phyloP scores from a whole-genome alignment of 352 stramenopile genomes.

The Halophytophthora batemanensis region DNA sequence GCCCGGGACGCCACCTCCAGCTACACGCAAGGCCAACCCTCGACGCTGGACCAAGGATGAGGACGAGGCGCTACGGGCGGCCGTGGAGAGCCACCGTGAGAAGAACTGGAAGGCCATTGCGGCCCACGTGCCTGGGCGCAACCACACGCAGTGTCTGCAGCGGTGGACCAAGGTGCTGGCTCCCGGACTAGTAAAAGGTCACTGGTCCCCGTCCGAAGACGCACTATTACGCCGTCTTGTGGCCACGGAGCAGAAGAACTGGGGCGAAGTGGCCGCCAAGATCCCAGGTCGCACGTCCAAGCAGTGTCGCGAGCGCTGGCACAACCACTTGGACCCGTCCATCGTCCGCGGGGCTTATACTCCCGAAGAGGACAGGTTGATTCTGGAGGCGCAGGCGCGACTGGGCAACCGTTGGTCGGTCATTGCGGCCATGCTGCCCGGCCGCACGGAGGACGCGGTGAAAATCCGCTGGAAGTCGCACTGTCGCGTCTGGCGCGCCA shows the following conservation, averaged over 20 bases:
- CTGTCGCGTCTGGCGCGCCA: conserved; percentile 77
- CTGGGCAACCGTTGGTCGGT: conserved; percentile 90
- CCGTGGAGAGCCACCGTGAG: conserved; percentile 84
- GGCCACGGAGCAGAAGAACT: conserved; percentile 86
- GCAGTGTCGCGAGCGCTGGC: conserved; percentile 89
- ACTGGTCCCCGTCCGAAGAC: conserved; percentile 90
- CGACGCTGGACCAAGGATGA: conserved; percentile 87
- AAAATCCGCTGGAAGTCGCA: conserved; percentile 93
- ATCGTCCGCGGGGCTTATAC: conserved; percentile 89
- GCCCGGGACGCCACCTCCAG: conserved; percentile 26
- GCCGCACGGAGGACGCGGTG: conserved; percentile 87
- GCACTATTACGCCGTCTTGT: conserved; percentile 72
- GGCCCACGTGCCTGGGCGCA: conserved; percentile 78
- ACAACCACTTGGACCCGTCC: conserved; percentile 87
- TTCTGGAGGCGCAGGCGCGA: conserved; percentile 78
- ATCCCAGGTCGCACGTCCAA: conserved; percentile 87
- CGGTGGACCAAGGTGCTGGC: conserved; percentile 90
- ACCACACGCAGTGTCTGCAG: conserved; percentile 91
- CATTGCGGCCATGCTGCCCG: conserved; percentile 85
- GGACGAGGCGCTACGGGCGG: conserved; percentile 79
- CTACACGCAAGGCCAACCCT: conserved; percentile 68
- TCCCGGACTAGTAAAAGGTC: conserved; percentile 86
- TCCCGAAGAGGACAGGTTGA: conserved; percentile 86
- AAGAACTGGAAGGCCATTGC: conserved; percentile 93
- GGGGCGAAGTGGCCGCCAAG: conserved; percentile 82